phyloP scores from a whole-genome alignment of 306 rosid genomes.

The Mimosa bimucronata region DNA sequence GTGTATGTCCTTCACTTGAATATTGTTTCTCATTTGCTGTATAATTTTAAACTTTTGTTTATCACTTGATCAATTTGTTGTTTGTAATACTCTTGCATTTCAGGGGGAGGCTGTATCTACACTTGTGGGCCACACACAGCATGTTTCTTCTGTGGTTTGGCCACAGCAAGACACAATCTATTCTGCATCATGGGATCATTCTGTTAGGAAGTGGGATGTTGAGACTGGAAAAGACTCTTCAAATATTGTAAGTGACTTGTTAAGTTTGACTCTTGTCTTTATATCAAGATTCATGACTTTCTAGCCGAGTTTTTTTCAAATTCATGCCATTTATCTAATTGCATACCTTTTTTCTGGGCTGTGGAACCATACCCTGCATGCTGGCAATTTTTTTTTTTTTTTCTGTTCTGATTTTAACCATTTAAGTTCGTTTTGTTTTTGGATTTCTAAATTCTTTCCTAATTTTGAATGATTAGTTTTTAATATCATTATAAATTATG shows the following conservation, averaged over 20 bases:
- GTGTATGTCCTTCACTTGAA: slow-evolving; percentile 3
- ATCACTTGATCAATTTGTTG: background rate
- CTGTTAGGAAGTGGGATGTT: slow-evolving; percentile 83
- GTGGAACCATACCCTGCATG: background rate
- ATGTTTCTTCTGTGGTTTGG: slow-evolving; percentile 87
- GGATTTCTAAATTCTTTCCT: background rate
- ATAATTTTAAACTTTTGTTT: slow-evolving; percentile 7
- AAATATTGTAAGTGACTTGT: slow-evolving; percentile 59
- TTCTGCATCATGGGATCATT: slow-evolving; percentile 96
- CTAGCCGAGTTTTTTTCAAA: background rate
- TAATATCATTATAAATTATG: slow-evolving; percentile 6
- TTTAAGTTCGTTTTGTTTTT: too few species aligned
- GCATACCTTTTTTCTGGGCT: background rate
- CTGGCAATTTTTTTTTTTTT: background rate
- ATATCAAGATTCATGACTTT: background rate
- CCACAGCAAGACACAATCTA: slow-evolving; percentile 67
- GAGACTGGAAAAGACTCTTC: slow-evolving; percentile 70
- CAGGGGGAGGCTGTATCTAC: slow-evolving; percentile 80
- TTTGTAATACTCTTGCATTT: slow-evolving; percentile 25
- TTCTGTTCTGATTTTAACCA: background rate
- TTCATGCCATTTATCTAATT: slow-evolving; percentile 11
- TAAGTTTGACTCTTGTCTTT: background rate
- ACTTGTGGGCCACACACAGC: slow-evolving; percentile 89
- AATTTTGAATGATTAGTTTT: background rate
- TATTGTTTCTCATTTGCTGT: slow-evolving; percentile 15